Conservation (phyloP, 2,329 filamentous ascomycete genomes). For the Diaporthe australafricana region DNA sequence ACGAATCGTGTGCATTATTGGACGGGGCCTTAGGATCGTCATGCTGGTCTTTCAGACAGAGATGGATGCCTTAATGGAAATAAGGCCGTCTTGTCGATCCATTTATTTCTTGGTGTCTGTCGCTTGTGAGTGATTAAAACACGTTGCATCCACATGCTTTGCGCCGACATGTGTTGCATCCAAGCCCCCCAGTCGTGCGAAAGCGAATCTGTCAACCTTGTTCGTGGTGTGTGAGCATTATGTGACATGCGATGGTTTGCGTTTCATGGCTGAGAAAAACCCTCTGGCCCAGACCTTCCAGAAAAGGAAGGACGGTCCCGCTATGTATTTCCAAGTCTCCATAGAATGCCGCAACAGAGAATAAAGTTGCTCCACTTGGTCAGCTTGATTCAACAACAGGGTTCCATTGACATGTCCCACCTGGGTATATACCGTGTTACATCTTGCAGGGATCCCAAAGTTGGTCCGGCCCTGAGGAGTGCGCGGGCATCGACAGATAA, state of each 20-base stretch:
- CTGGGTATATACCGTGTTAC: neutral
- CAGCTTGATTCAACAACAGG: neutral
- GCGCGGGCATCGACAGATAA: too few species aligned
- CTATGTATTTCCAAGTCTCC: neutral
- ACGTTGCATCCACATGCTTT: too few species aligned
- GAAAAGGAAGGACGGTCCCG: neutral
- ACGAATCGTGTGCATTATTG: neutral
- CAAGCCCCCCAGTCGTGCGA: neutral
- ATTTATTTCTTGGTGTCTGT: neutral
- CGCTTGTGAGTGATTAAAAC: neutral
- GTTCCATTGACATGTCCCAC: neutral
- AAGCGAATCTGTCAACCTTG: neutral
- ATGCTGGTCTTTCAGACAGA: neutral
- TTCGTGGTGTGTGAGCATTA: too few species aligned
- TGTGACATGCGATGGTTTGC: neutral
- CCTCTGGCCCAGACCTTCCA: neutral
- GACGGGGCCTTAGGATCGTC: neutral
- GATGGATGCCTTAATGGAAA: neutral
- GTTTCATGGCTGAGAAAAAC: neutral
- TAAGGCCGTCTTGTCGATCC: neutral
- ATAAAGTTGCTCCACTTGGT: constrained; percentile 19
- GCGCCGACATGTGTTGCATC: too few species aligned
- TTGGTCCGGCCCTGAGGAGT: neutral
- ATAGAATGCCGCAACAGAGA: neutral
- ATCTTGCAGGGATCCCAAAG: neutral